Evolutionary conservation across 768 basidiomycete genomes (phyloP).

Genomic region (Lactarius deliciosus): DNA sequence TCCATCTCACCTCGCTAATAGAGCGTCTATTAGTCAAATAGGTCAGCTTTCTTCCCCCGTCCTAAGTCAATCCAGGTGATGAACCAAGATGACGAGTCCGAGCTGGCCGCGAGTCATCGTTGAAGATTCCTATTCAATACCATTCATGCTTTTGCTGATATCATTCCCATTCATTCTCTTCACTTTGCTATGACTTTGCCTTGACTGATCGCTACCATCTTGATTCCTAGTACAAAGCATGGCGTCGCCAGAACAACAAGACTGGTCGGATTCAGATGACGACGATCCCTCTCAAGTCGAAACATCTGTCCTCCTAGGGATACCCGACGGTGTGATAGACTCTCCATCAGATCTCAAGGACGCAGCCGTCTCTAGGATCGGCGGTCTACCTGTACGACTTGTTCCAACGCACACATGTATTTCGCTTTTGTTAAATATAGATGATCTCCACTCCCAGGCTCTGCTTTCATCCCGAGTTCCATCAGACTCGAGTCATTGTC

Average conservation of each 20-base stretch:
- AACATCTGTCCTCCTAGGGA: constrained; percentile 73
- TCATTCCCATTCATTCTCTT: constrained; percentile 30
- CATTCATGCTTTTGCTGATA: constrained; percentile 95
- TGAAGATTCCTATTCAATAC: constrained; percentile 74
- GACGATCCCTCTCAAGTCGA: constrained; percentile 55
- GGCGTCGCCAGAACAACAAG: constrained; percentile 49
- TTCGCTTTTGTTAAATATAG: constrained; percentile 43
- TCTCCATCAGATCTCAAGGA: constrained; percentile 60
- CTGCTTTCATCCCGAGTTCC: constrained; percentile 66
- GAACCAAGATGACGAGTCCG: constrained; percentile 85
- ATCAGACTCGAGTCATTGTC: constrained; percentile 66
- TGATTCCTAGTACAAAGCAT: constrained; percentile 34
- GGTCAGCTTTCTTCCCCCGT: constrained; percentile 7
- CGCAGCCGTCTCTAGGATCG: constrained; percentile 85
- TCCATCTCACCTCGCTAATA: neutral
- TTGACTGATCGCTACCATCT: constrained; percentile 28
- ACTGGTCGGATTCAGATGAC: constrained; percentile 83
- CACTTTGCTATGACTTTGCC: constrained; percentile 11
- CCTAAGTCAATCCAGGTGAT: constrained; percentile 19
- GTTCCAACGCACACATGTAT: constrained; percentile 49
- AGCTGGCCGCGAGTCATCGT: constrained; percentile 59
- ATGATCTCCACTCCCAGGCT: constrained; percentile 48
- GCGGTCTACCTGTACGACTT: constrained; percentile 84
- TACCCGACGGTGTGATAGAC: constrained; percentile 74
- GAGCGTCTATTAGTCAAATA: constrained; percentile 15